Conservation (phyloP, 2,329 filamentous ascomycete species). For the Pseudogymnoascus sp. region DNA sequence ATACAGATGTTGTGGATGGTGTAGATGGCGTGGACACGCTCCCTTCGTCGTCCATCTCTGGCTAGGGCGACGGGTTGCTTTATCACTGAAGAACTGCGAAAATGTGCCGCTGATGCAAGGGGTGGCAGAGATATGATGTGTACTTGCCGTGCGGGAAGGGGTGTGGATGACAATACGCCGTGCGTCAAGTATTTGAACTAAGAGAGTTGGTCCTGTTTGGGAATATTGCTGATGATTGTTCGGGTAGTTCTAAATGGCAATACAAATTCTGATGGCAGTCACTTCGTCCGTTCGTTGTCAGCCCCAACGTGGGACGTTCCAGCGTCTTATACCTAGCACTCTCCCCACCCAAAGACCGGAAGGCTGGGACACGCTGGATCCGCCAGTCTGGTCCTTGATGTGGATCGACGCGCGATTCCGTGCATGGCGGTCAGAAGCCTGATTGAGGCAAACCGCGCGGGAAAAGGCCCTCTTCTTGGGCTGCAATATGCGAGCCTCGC, state of each 20-base stretch:
- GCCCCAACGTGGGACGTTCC: background rate
- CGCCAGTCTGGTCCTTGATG: background rate
- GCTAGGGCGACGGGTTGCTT: background rate
- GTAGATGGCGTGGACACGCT: background rate
- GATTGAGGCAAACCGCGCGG: background rate
- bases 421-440: background rate
- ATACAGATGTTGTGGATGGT: background rate
- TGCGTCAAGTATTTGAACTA: background rate
- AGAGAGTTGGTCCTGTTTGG: background rate
- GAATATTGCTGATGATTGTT: background rate
- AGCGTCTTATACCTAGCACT: background rate
- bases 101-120: background rate
- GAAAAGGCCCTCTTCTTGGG: background rate
- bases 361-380: background rate
- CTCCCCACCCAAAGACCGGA: background rate
- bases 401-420: background rate
- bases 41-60: background rate
- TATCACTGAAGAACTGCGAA: background rate
- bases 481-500: background rate
- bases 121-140: background rate
- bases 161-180: background rate
- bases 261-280: background rate
- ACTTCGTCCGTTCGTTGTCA: background rate
- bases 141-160: background rate
- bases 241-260: background rate